A percentile compares a stretch with the other conserved stretches of the same genome.
Evolutionary conservation across 2,329 filamentous ascomycete genomes (phyloP).

Genomic region (Diaporthe amygdali): DNA sequence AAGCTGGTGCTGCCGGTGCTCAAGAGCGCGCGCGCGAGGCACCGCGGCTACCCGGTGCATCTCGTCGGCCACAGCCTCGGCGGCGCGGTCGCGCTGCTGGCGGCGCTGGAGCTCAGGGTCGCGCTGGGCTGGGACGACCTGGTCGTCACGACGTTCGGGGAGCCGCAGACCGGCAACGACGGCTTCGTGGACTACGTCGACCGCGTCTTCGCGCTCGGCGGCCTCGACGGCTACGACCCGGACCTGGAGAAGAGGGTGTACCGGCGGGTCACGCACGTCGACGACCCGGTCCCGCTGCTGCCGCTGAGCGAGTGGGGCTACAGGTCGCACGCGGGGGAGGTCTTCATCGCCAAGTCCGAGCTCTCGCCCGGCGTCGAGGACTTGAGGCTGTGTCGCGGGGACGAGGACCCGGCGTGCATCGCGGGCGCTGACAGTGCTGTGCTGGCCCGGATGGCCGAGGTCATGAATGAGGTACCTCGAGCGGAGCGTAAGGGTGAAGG

Average conservation of each 20-base stretch:
- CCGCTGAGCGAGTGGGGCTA: constrained; percentile 91
- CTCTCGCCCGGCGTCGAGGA: constrained; percentile 74
- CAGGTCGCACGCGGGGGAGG: constrained; percentile 81
- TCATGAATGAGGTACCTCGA: constrained; percentile 18
- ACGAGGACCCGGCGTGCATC: constrained; percentile 75
- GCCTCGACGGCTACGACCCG: constrained; percentile 33
- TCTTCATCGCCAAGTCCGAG: constrained; percentile 77
- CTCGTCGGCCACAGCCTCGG: constrained; percentile 92
- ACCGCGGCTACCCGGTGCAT: constrained; percentile 76
- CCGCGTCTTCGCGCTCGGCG: constrained; percentile 51
- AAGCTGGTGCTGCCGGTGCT: constrained; percentile 72
- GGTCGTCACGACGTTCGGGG: constrained; percentile 89
- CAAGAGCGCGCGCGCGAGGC: constrained; percentile 57
- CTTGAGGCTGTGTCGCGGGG: constrained; percentile 73
- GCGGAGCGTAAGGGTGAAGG: constrained; percentile 19
- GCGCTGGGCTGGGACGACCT: constrained; percentile 76
- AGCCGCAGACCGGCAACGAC: constrained; percentile 72
- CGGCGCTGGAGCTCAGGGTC: constrained; percentile 77
- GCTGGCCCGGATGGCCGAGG: constrained; percentile 27
- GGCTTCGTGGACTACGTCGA: constrained; percentile 63
- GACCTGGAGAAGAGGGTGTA: constrained; percentile 52
- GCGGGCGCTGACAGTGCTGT: constrained; percentile 55
- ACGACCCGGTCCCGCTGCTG: constrained; percentile 88
- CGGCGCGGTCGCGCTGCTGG: constrained; percentile 88
- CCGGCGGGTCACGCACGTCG: constrained; percentile 81